Conservation (phyloP, 2,329 filamentous ascomycete genomes). For the Ophiostoma sp. region DNA sequence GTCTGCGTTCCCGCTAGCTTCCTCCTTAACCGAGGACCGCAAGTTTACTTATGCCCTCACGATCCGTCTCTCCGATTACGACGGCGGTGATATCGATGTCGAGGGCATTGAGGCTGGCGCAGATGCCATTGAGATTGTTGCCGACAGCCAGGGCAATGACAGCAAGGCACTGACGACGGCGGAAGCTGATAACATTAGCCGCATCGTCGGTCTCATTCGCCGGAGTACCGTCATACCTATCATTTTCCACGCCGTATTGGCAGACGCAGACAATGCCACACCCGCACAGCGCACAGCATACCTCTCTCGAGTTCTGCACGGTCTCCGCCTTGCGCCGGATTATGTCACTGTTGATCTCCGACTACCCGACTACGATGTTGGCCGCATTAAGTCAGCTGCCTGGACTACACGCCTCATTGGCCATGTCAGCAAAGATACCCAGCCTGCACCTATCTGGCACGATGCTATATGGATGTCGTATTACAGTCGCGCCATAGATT, state of each 20-base stretch:
- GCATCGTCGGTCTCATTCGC: constrained; percentile 53
- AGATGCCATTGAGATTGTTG: constrained; percentile 55
- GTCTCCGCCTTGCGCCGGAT: constrained; percentile 59
- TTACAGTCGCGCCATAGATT: constrained; percentile 48
- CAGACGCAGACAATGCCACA: constrained; percentile 28
- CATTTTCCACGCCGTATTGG: constrained; percentile 50
- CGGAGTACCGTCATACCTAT: constrained; percentile 52
- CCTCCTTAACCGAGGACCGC: constrained; percentile 53
- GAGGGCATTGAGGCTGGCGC: constrained; percentile 51
- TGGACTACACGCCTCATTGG: constrained; percentile 58
- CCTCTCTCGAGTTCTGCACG: constrained; percentile 55
- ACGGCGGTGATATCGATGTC: constrained; percentile 44
- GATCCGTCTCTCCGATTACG: constrained; percentile 53
- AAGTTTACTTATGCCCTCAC: constrained; percentile 57
- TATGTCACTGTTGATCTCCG: constrained; percentile 61
- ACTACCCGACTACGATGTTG: constrained; percentile 45
- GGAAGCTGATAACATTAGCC: constrained; percentile 43
- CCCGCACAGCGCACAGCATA: constrained; percentile 41
- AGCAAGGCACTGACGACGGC: not conserved
- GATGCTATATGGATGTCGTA: constrained; percentile 47
- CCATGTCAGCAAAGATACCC: constrained; percentile 43
- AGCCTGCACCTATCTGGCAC: constrained; percentile 49
- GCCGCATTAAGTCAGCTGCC: constrained; percentile 45
- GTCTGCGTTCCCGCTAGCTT: constrained; percentile 55
- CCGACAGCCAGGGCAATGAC: constrained; percentile 44